Evolutionary conservation across 495 filamentous ascomycete species (phyloP), one percentile per base, ranked within the genome.

Genomic region (Podospora australis): DNA sequence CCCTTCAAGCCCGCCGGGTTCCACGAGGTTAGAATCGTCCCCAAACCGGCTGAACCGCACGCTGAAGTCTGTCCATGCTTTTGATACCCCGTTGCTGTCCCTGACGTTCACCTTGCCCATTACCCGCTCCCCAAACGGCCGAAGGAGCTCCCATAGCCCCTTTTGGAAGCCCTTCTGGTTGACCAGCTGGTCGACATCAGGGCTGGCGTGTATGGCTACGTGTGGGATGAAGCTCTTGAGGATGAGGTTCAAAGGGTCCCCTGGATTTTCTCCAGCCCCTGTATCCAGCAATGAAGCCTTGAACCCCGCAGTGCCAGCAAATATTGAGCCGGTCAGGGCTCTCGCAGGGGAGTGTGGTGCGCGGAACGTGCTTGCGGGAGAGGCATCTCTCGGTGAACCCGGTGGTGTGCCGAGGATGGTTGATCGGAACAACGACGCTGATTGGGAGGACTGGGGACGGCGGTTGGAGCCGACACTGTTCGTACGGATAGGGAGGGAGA

Each of bases 81-180:
- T 78, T 56, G 90, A 88, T 26, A 80, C 79, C 8, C 92, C 91
- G 49, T 84, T 75, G 54, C 89, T 95, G 64, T 98, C 94, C 46
- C 94, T 74, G 30, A 98, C 82, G 14, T 85, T 86, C 25, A 98
- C 85, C 62, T 90, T 92, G 20, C 92, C 92, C 26, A 82, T 79
- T 0, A 98, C 73, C 29, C 74, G 77, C 63, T 98, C 92, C n/a
- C 91, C 92, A 68, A 90, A 98, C 4, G 91, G 90, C 39, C 90
- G 73, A 26, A 98, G 67, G 44, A 98, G 66, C 60, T 90, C 86
- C 72, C 86, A 82, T 39, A 98, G 76, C 0, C 90, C 90, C 16
- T 77, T 63, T 9, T 10, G 2, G 53, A 97, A 90, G 14, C 92
- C 92, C 70, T 98, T 98, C 49, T 87, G 82, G 45, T 71, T 75